These are phyloP conservation scores for Serpula lacrymans DNA, from an alignment of 768 basidiomycete genomes.

Conservation along the genomic window DNA sequence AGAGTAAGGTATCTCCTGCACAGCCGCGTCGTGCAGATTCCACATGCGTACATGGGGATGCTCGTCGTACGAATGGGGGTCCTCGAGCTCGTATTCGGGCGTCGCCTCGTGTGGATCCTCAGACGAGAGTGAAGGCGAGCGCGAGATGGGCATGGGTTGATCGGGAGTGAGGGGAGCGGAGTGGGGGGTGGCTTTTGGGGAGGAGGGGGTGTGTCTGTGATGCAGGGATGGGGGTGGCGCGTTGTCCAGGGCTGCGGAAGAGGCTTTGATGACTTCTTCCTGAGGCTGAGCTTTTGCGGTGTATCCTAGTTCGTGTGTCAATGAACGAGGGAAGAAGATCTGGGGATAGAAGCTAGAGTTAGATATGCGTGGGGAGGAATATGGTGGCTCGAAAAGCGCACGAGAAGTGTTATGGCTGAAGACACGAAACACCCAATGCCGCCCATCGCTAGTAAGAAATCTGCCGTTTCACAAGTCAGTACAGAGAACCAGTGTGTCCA, in stretches of 20 bases:
- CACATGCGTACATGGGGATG: constrained; percentile 22
- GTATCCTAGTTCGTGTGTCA: constrained; percentile 63
- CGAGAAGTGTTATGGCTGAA: constrained; percentile 76
- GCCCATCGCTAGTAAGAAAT: constrained; percentile 68
- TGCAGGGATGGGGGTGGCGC: constrained; percentile 10
- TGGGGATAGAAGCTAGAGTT: constrained; percentile 17
- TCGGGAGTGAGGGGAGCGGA: constrained; percentile 22
- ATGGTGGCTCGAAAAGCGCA: constrained; percentile 31
- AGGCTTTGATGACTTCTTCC: constrained; percentile 19
- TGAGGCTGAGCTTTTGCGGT: constrained; percentile 34
- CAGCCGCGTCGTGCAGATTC: constrained; percentile 8
- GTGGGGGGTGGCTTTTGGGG: constrained; percentile 21
- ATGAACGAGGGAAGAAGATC: constrained; percentile 80
- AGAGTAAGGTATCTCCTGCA: constrained; percentile 2
- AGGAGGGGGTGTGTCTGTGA: constrained; percentile 10
- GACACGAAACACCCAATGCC: constrained; percentile 77
- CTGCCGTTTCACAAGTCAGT: constrained; percentile 27
- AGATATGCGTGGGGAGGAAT: background rate
- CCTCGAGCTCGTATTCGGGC: constrained; percentile 39
- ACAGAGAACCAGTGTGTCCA: constrained; percentile 1
- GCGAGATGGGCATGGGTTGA: constrained; percentile 4
- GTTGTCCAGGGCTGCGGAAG: constrained; percentile 20
- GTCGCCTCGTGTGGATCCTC: constrained; percentile 24
- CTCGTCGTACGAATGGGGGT: constrained; percentile 20
- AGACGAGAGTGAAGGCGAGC: constrained; percentile 15